Evolutionary conservation across 352 stramenopile genomes (phyloP), one percentile per base, ranked within the genome.

Genomic region (Pythium vanterpoolii): DNA sequence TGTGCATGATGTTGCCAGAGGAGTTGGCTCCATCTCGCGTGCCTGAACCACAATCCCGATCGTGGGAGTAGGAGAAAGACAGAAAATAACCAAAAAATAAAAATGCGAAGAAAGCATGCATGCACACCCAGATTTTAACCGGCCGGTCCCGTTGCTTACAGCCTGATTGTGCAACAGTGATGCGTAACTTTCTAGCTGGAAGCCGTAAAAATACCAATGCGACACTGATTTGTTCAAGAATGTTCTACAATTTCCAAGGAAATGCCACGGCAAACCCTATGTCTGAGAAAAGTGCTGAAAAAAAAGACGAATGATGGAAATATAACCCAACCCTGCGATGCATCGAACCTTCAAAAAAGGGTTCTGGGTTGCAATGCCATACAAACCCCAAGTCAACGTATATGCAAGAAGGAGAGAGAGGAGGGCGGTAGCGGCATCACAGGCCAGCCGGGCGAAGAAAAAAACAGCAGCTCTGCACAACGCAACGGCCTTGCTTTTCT

Each of bases 321-420:
- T 62, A 69, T 63, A 57, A 69, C 62, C 54, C 38, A 60, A 67
- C 60, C 60, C 60, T 67, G 61, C 45, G 53, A 56, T 55, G 59
- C 44, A 30, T 62, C 60, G 60, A 69, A 57, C 39, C 53, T 64
- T 69, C 62, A 69, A 69, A 69, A 64, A 69, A 61, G 42, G 38
- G 47, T 69, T 69, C 62, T 61, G 62, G 51, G 52, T 69, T 69
- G 49, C 34, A 46, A 40, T 5, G 5, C 3, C 38, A 60, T 66
- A 60, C 50, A 51, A 34, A 60, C 46, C n/a, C 34, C 21, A 63
- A 63, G 52, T 48, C 33, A 39, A 52, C 34, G 18, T 4, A n/a
- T 24, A 33, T 42, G 55, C 48, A 36, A 50, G 46, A 19, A 53
- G 36, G 56, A 65, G 62, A 36, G 53, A 51, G 46, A 38, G 30